Evolutionary conservation across 345 rosid species (phyloP), one percentile per base, ranked within the genome.

Genomic region (Cardamine resedifolia): DNA sequence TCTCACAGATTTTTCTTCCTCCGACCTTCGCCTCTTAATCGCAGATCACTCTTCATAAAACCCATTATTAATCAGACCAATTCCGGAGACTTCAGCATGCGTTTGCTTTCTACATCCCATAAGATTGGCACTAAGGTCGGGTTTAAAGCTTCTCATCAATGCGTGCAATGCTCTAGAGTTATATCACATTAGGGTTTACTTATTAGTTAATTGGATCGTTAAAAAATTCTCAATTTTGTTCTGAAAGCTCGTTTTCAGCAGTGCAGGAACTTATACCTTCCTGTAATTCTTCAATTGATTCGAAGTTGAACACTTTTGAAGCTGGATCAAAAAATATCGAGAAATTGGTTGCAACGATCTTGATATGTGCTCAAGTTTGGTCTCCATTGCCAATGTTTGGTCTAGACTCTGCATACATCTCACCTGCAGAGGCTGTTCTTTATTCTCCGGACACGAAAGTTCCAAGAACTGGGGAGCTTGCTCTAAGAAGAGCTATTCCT

Each of bases 401-500:
- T 44, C 82, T 81, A 80, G 85, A 88, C 31, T 64, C 71, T 71
- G 78, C 75, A 56, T 58, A 81, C 55, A 67, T 76, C 45, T 64
- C 85, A 57, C 86, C 92, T 49, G 95, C 96, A 60, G 79, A 84
- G 34, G 96, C 90, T 3, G 87, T 92, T 77, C 92, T 92, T 68
- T 92, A 85, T 45, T 90, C 95, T 77, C 98, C 95, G 0, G 91
- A 88, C 75, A 92, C 96, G 12, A 90, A 90, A 80, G 88, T 94
- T 64, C 97, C 95, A 57, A 89, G 97, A 83, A 91, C 92, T 4
- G 96, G 98, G 67, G 96, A 91, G 70, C 97, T 91, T 81, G 97
- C 97, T 71, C 68, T 89, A n/a, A 84, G 96, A 76, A 73, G 84
- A 60, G 96, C 96, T 55, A 94, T 94, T 77, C 97, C 97, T 3